Percentiles rank a stretch among this genome's conserved stretches.
Conservation (phyloP, 192 early-diverging fungal species). For the Coemansia biformis region DNA sequence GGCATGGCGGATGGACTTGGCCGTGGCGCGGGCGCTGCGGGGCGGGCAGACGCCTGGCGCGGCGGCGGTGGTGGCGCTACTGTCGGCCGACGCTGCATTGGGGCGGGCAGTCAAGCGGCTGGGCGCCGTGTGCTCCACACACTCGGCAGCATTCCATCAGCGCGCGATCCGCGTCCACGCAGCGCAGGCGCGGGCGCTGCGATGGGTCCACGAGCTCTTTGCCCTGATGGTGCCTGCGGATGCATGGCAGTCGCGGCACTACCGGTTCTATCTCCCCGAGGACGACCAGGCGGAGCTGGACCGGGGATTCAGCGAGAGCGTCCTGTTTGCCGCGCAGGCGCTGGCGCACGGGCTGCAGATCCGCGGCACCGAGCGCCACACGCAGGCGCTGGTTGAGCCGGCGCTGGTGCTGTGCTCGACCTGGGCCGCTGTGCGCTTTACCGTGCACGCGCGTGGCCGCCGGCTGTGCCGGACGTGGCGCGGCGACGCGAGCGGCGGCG, state of each 20-base stretch:
- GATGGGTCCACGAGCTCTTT: slow-evolving; percentile 53
- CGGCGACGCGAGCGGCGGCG: not conserved
- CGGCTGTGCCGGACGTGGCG: slow-evolving; percentile 18
- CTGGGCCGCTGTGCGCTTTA: slow-evolving; percentile 55
- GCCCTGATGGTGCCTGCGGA: slow-evolving; percentile 37
- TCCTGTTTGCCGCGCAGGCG: slow-evolving; percentile 67
- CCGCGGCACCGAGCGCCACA: slow-evolving; percentile 59
- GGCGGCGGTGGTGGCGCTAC: slow-evolving; percentile 11
- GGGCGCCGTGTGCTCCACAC: slow-evolving; percentile 18
- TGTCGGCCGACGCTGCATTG: slow-evolving; percentile 32
- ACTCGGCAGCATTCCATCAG: slow-evolving; percentile 32
- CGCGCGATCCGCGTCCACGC: slow-evolving; percentile 57
- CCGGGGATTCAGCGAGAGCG: slow-evolving; percentile 63
- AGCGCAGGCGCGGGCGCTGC: slow-evolving; percentile 54
- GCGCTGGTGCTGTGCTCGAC: slow-evolving; percentile 52
- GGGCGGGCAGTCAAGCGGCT: slow-evolving; percentile 20
- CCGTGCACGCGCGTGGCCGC: slow-evolving; percentile 35
- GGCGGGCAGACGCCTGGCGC: slow-evolving; percentile 1
- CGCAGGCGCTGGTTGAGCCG: slow-evolving; percentile 51
- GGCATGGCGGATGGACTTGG: slow-evolving; percentile 15
- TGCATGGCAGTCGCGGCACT: slow-evolving; percentile 48
- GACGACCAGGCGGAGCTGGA: slow-evolving; percentile 67
- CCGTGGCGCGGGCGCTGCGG: slow-evolving; percentile 8
- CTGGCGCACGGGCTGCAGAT: slow-evolving; percentile 61
- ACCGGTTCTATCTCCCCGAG: slow-evolving; percentile 56